Conservation (phyloP, 345 rosid species). For the Capsella bursapastoris region DNA sequence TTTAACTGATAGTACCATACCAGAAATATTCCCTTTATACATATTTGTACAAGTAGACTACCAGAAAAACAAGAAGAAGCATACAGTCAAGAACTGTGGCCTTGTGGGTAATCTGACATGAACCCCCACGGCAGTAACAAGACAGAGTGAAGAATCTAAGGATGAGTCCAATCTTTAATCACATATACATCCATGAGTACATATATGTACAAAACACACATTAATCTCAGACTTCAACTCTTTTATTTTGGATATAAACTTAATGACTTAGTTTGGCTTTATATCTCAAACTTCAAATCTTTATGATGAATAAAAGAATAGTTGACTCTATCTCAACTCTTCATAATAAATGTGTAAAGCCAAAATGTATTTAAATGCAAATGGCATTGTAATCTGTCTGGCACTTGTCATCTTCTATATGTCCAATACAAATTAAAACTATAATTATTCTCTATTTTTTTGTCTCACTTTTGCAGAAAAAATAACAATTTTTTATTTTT, state of each 20-base stretch:
- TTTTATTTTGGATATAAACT: neutral
- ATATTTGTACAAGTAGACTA: neutral
- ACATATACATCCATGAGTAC: neutral
- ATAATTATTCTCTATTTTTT: neutral
- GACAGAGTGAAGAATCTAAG: conserved; percentile 40
- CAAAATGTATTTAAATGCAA: conserved; percentile 15
- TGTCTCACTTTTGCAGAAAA: conserved; percentile 31
- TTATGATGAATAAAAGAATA: conserved; percentile 36
- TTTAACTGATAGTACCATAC: neutral
- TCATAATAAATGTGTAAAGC: conserved; percentile 6
- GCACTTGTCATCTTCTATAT: conserved; percentile 34
- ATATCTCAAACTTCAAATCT: neutral
- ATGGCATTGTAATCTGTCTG: conserved; percentile 9
- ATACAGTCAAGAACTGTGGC: conserved; percentile 22
- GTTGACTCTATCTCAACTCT: conserved; percentile 11
- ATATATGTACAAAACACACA: conserved; percentile 11
- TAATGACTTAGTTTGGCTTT: neutral
- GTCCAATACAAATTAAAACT: conserved; percentile 16
- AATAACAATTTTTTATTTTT: neutral
- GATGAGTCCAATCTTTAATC: conserved; percentile 32
- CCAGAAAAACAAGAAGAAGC: conserved; percentile 9
- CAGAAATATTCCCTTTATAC: conserved; percentile 7
- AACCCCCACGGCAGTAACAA: conserved; percentile 46
- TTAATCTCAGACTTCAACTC: conserved; percentile 1
- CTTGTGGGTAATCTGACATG: conserved; percentile 42